Evolutionary conservation across 202 grass and related monocot genomes (phyloP), one percentile per base, ranked within the genome.

Genomic region (Dendrocalamus latiflorus): DNA sequence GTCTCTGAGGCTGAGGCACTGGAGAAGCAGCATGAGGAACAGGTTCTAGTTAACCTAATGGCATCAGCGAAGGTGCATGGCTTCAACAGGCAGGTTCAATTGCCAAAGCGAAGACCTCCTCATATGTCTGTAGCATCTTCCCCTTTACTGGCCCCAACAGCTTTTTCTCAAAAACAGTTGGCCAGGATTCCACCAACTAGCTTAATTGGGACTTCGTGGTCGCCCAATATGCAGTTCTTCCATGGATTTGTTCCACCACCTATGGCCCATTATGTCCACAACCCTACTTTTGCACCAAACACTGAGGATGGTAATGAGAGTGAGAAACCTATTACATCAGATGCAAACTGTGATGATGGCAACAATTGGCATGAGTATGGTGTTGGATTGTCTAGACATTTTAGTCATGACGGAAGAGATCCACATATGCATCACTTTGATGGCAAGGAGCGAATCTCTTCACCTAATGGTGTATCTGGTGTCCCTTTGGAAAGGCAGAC

Each of bases 11-110:
- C 89, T 48, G 87, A 92, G 67, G 71, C 87, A 79, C 76, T 81
- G 3, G 88, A 97, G 81, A 86, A 91, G 88, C 82, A 81, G 38
- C 84, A 94, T 62, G 88, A 94, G 70, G 90, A 94, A 43, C 92
- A 97, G 47, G 90, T 89, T 79, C 56, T 89, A 80, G 86, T 82
- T 77, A 92, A 97, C 78, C 68, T 92, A 72, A 92, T 94, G 90
- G 83, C 83, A 83, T 78, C 87, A 13, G 5, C 79, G 25, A 86
- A 89, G 38, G 79, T 97, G 84, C 94, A 94, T 90, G 84, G 83
- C 38, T 92, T 92, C 74, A 92, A 97, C 37, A 84, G 81, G 39
- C 90, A 85, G 54, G 51, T 84, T 78, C 85, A 90, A 82, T 90
- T 94, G 56, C 92, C 92, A 62, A 89, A 85, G 76, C 91, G 90